These are phyloP conservation scores for Pluteus cervinus DNA, from an alignment of 768 basidiomycete species.

Conservation along the genomic window DNA sequence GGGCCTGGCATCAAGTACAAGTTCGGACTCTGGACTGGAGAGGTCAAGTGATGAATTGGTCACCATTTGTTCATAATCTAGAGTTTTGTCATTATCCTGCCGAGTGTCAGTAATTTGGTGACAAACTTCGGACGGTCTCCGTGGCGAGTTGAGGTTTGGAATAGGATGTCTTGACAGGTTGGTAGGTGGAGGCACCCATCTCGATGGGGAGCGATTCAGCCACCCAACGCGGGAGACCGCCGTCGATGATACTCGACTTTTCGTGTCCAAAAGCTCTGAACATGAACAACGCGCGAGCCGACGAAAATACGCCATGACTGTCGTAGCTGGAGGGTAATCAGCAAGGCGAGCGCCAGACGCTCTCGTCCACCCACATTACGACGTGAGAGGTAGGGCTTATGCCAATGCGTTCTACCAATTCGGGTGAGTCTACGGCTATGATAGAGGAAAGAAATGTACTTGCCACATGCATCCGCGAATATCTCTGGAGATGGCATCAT, in stretches of 20 bases:
- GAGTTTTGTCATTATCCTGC: slow-evolving; percentile 2
- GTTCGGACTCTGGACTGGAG: slow-evolving; percentile 38
- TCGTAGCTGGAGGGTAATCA: slow-evolving; percentile 63
- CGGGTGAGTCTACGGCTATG: neutral
- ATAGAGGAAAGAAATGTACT: slow-evolving; percentile 18
- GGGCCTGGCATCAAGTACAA: slow-evolving; percentile 87
- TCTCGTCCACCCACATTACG: slow-evolving; percentile 51
- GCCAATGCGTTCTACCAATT: slow-evolving; percentile 51
- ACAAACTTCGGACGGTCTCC: slow-evolving; percentile 48
- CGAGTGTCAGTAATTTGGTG: slow-evolving; percentile 3
- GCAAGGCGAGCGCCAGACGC: slow-evolving; percentile 1
- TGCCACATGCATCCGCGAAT: slow-evolving; percentile 82
- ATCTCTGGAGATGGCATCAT: slow-evolving; percentile 78
- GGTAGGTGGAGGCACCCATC: slow-evolving; percentile 21
- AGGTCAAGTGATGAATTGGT: slow-evolving; percentile 53
- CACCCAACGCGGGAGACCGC: slow-evolving; percentile 85
- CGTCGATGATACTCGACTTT: slow-evolving; percentile 83
- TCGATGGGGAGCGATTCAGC: slow-evolving; percentile 58
- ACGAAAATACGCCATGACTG: slow-evolving; percentile 82
- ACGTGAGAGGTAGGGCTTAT: slow-evolving; percentile 74
- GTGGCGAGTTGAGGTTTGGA: slow-evolving; percentile 45
- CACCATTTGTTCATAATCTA: slow-evolving; percentile 81
- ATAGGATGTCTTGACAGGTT: slow-evolving; percentile 33
- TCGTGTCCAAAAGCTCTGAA: slow-evolving; percentile 89
- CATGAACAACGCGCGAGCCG: slow-evolving; percentile 91